Evolutionary conservation across 331 rosid species (phyloP), one percentile per base, ranked within the genome.

Genomic region (Ulmus americana): DNA sequence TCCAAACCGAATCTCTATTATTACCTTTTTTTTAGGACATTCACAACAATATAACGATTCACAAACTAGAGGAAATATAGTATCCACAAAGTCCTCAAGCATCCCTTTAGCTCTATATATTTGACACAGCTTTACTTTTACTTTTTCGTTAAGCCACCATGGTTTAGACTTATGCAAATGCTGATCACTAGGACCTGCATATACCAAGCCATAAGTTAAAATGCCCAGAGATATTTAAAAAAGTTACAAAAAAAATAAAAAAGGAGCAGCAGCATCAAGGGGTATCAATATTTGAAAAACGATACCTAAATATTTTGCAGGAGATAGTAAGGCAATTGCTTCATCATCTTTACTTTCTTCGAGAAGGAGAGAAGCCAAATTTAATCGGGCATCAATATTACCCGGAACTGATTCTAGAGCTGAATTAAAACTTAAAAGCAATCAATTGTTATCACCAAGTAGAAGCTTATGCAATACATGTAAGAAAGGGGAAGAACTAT

Each of bases 281-380:
- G 4, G 0, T 48, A 50, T 57, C 11, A 10, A 47, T 14, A 39
- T 59, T 68, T 63, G 43, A 45, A 48, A 61, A 45, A 61, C 64
- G 64, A 56, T 78, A 88, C 94, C 90, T 50, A 72, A 54, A 72
- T 66, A 75, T 45, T 71, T 70, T 12, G 88, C 90, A 70, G 92
- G 95, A 74, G 90, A 81, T 55, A 88, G 77, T 77, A 91, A 75
- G 12, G 81, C 79, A 71, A 86, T 81, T 57, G 90, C 97, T 71
- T 91, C 96, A 68, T 83, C 90, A 67, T 70, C 80, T 65, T 79
- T 84, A 71, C 67, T 85, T 72, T 91, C 90, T 75, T 88, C 96
- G 58, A 91, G 83, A 40, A 91, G 88, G 72, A 91, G 86, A 73
- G 90, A 88, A 73, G 94, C 84, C 82, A 88, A 80, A 67, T 81